phyloP scores from a whole-genome alignment of 208 protist genomes.

The Strigomonas oncopelti region DNA sequence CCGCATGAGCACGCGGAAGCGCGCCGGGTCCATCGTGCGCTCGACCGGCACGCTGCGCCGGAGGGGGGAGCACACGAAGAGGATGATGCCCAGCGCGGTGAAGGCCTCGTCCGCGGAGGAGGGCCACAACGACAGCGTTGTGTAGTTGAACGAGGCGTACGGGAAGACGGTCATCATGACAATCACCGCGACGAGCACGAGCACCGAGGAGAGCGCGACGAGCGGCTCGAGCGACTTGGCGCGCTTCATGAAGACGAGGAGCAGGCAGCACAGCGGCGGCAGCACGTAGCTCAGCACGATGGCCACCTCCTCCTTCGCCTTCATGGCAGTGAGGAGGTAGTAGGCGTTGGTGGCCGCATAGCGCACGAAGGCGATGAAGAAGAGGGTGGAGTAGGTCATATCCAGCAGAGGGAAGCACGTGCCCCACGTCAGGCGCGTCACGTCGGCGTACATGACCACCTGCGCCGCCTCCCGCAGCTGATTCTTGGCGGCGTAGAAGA shows the following conservation, averaged over 20 bases:
- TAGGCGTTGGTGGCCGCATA: conserved; percentile 36
- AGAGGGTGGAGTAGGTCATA: conserved; percentile 24
- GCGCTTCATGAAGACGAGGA: conserved; percentile 48
- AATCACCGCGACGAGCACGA: conserved; percentile 28
- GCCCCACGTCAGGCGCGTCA: conserved; percentile 35
- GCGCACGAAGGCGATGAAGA: conserved; percentile 32
- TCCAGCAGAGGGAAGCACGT: conserved; percentile 24
- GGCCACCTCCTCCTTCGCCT: conserved; percentile 10
- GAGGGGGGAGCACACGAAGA: conserved; percentile 25
- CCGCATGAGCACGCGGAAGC: conserved; percentile 25
- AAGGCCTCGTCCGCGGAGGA: conserved; percentile 26
- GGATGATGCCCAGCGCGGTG: conserved; percentile 28
- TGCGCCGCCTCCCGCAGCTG: conserved; percentile 29
- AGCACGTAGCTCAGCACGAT: conserved; percentile 36
- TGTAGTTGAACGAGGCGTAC: conserved; percentile 13
- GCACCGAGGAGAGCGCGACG: conserved; percentile 24
- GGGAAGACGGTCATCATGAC: conserved; percentile 31
- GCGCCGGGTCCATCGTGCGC: conserved; percentile 31
- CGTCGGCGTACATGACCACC: conserved; percentile 48
- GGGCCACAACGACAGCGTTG: conserved; percentile 19
- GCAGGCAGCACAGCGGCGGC: conserved; percentile 31
- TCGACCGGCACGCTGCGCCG: conserved; percentile 33
- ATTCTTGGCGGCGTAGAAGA: conserved; percentile 36
- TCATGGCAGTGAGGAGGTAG: conserved; percentile 29
- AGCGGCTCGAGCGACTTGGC: conserved; percentile 27